Percentiles rank a stretch among this genome's conserved stretches.
Conservation (phyloP, 2,329 filamentous ascomycete species). For the Colletotrichum incanum region DNA sequence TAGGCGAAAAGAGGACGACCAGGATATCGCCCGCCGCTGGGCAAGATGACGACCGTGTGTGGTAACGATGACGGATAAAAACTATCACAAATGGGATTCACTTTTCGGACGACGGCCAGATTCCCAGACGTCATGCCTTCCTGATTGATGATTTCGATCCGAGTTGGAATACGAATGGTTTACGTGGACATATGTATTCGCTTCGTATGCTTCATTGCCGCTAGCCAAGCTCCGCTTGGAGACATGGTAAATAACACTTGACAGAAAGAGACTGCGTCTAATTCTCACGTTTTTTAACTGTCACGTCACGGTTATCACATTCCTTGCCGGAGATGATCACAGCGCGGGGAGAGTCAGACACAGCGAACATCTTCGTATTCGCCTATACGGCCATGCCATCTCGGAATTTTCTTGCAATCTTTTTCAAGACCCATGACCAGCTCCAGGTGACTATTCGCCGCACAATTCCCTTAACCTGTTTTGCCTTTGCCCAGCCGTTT, state of each 20-base stretch:
- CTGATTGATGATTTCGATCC: not conserved
- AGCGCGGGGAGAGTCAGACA: not conserved
- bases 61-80: not conserved
- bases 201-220: too few relatives aligned
- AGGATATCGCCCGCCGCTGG: not conserved
- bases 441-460: not conserved
- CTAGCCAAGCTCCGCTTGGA: too few relatives aligned
- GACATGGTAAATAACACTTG: too few relatives aligned
- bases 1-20: not conserved
- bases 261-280: not conserved
- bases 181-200: too few relatives aligned
- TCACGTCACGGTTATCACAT: not conserved
- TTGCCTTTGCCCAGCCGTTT: not conserved
- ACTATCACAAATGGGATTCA: too few relatives aligned
- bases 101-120: too few relatives aligned
- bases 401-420: not conserved
- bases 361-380: constrained; percentile 5
- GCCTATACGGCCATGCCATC: not conserved
- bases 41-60: not conserved
- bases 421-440: not conserved
- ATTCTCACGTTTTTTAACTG: not conserved
- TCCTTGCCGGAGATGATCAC: not conserved
- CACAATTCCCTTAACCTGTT: not conserved
- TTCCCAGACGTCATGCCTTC: too few relatives aligned
- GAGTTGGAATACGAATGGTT: not conserved